Percentiles rank a stretch among this genome's conserved stretches.
Evolutionary conservation across 495 filamentous ascomycete species (phyloP).

Genomic region (Lepraria neglecta): DNA sequence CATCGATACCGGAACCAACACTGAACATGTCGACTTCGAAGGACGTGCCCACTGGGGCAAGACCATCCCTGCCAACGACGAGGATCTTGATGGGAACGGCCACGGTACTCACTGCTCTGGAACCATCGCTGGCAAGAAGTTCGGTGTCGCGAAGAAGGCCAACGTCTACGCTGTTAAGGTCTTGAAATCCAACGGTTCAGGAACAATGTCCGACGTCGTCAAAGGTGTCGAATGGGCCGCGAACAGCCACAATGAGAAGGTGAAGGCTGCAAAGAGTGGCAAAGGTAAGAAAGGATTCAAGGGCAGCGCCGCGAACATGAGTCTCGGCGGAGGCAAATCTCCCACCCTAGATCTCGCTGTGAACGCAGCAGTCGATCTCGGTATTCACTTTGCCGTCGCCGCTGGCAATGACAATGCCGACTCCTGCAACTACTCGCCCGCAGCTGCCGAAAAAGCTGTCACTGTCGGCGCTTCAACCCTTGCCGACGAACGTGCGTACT

Average conservation of each 20-base stretch:
- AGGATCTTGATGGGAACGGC: constrained; percentile 90
- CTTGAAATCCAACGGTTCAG: constrained; percentile 91
- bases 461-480: constrained; percentile 95
- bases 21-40: constrained; percentile 92
- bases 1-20: constrained; percentile 95
- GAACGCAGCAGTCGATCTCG: constrained; percentile 83
- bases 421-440: constrained; percentile 99
- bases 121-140: constrained; percentile 95
- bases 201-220: constrained; percentile 97
- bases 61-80: constrained; percentile 81
- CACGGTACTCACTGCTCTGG: constrained; percentile 99
- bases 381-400: constrained; percentile 95
- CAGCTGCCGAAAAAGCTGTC: constrained; percentile 83
- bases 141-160: constrained; percentile 98
- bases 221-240: constrained; percentile 97
- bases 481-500: constrained; percentile 94
- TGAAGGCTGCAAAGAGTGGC: constrained; percentile 68
- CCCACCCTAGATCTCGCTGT: constrained; percentile 82
- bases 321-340: constrained; percentile 93
- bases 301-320: constrained; percentile 99
- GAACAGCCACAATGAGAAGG: constrained; percentile 64
- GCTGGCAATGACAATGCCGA: constrained; percentile 98
- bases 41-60: constrained; percentile 94
- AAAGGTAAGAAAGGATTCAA: constrained; percentile 89
- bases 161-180: constrained; percentile 97